phyloP scores from a whole-genome alignment of 192 early-diverging fungal genomes.

The Backusella tarrabulga region DNA sequence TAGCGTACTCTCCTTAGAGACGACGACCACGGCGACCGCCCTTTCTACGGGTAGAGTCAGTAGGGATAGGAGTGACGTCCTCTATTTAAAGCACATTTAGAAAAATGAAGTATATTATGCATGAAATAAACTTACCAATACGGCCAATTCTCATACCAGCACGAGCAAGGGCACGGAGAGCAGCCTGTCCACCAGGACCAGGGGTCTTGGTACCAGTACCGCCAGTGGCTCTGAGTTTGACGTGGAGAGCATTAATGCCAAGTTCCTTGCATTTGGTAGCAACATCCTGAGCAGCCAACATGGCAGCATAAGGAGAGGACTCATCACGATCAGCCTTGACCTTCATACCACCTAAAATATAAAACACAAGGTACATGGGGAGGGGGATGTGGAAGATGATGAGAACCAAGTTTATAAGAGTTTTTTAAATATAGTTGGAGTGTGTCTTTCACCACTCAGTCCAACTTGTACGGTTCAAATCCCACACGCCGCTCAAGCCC shows the following conservation, averaged over 20 bases:
- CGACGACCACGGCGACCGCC: constrained; percentile 99
- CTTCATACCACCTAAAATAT: constrained; percentile 94
- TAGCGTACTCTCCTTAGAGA: constrained; percentile 56
- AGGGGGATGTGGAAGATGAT: constrained; percentile 29
- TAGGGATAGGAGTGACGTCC: constrained; percentile 98
- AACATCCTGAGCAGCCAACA: constrained; percentile 99
- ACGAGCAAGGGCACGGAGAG: constrained; percentile 98
- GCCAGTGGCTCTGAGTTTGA: constrained; percentile 99
- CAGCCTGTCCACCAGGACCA: constrained; percentile 95
- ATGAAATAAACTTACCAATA: constrained; percentile 65
- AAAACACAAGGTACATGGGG: constrained; percentile 27
- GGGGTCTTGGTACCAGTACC: constrained; percentile 98
- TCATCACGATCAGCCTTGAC: constrained; percentile 99
- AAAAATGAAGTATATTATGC: constrained; percentile 6
- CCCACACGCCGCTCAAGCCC: constrained; percentile 26
- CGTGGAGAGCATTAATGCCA: constrained; percentile 98
- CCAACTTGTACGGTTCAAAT: constrained; percentile 9
- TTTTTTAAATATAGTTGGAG: constrained; percentile 3
- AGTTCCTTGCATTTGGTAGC: constrained; percentile 98
- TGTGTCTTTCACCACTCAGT: constrained; percentile 22
- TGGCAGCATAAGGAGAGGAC: constrained; percentile 99
- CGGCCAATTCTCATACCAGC: constrained; percentile 99
- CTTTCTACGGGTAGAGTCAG: constrained; percentile 97
- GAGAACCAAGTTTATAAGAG: background rate
- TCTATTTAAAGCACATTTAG: constrained; percentile 47